A percentile compares a stretch with the other conserved stretches of the same genome.
These are phyloP conservation scores for Echium plantagineum DNA, from an alignment of 257 asterid species.

Conservation along the genomic window DNA sequence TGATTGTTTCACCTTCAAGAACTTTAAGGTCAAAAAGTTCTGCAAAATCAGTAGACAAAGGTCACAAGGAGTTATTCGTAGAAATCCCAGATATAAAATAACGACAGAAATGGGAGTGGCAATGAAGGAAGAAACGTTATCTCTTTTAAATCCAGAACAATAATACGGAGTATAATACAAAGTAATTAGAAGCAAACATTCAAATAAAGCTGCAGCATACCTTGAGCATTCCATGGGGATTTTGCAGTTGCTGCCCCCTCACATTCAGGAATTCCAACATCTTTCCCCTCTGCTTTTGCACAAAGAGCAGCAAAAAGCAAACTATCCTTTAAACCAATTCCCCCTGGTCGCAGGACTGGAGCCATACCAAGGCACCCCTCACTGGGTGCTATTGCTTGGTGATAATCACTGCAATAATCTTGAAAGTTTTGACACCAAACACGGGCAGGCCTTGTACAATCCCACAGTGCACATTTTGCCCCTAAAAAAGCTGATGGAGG, in stretches of 20 bases:
- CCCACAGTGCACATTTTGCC: constrained; percentile 98
- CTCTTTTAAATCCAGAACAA: neutral
- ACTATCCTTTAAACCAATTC: constrained; percentile 88
- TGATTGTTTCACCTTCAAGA: constrained; percentile 69
- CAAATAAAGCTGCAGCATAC: constrained; percentile 21
- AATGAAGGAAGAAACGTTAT: neutral
- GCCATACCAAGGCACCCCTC: constrained; percentile 74
- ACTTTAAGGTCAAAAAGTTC: constrained; percentile 75
- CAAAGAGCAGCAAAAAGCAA: constrained; percentile 81
- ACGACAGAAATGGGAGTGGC: neutral
- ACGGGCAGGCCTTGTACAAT: constrained; percentile 40
- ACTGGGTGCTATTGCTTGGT: constrained; percentile 46
- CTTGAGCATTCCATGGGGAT: constrained; percentile 99
- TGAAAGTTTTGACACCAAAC: constrained; percentile 32
- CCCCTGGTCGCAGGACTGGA: constrained; percentile 84
- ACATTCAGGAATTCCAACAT: constrained; percentile 89
- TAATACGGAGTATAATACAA: neutral
- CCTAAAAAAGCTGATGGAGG: constrained; percentile 95
- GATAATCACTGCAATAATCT: constrained; percentile 31
- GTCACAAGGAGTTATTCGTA: neutral
- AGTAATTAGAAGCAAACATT: neutral
- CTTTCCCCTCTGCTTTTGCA: constrained; percentile 75
- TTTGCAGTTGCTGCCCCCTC: constrained; percentile 98
- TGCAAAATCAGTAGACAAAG: constrained; percentile 23
- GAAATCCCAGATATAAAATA: neutral